phyloP scores from a whole-genome alignment of 179 eudicot genomes.

The Silene coronaria region DNA sequence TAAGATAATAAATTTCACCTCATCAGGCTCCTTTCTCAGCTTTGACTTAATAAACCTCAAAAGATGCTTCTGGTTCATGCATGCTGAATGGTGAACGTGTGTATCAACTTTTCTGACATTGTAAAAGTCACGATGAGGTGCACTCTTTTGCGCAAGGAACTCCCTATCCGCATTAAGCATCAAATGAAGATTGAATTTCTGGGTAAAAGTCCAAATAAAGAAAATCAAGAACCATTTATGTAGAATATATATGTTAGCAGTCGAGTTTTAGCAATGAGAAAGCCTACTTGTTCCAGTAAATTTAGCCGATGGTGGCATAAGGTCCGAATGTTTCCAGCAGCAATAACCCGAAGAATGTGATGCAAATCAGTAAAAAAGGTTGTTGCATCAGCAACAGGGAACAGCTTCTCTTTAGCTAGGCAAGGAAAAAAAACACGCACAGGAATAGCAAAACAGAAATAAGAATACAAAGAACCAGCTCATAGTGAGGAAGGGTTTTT shows the following conservation, averaged over 20 bases:
- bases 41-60: conserved; percentile 95
- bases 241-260: background rate
- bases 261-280: conserved; percentile 5
- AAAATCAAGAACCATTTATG: conserved; percentile 17
- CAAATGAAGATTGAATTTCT: conserved; percentile 99
- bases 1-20: conserved; percentile 43
- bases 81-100: conserved; percentile 99
- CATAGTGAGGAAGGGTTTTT: background rate
- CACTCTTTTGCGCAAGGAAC: conserved; percentile 98
- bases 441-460: background rate
- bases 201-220: conserved; percentile 22
- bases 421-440: conserved; percentile 5
- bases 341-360: conserved; percentile 93
- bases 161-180: conserved; percentile 99
- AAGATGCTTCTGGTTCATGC: conserved; percentile 99
- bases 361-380: conserved; percentile 97
- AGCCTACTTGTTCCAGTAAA: conserved; percentile 83
- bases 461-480: conserved; percentile 15
- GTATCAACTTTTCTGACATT: conserved; percentile 99
- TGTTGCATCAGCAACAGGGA: conserved; percentile 96
- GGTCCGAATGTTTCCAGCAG: conserved; percentile 94
- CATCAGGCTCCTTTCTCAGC: conserved; percentile 98
- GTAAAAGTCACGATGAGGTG: conserved; percentile 98
- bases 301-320: conserved; percentile 86
- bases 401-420: conserved; percentile 77